Evolutionary conservation across 305 asterid genomes (phyloP), one percentile per base, ranked within the genome.

Genomic region (Fraxinus floribunda): DNA sequence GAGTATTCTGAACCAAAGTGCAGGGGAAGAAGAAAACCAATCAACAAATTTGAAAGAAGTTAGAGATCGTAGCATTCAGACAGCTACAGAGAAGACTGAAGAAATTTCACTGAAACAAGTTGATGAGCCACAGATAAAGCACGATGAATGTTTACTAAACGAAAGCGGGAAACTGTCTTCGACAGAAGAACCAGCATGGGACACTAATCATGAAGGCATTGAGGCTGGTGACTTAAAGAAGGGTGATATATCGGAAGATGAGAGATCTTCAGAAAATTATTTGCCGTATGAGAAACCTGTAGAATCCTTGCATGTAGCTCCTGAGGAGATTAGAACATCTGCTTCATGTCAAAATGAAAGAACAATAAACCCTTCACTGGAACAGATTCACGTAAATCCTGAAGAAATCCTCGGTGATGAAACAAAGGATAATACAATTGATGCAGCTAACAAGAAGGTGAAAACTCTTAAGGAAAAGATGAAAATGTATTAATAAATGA

Each of bases 281-380:
- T 78, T 71, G 78, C 78, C 77, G 62, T 76, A 84, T 38, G 85
- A 84, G 32, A 79, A 78, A 72, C 78, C 79, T 49, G 79, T 32
- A 44, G 88, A 88, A 83, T 71, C 88, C 81, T 64, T 86, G 84
- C 81, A 66, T 75, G 84, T 57, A 74, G 81, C 71, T 32, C 46
- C 86, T 20, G 87, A 79, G 82, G 80, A 78, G 70, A 76, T 44
- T 62, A 35, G 74, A 39, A 83, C 74, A 36, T 32, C 89, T 41
- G 44, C 55, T 60, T 79, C 80, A 46, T n/a, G 81, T 79, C 86
- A 86, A 87, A 81, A 81, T 62, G 81, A 7, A 38, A 60, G 76
- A 52, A 30, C 66, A 82, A 82, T 66, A 84, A 76, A 84, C 81
- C 72, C 79, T 39, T 26, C 36, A 13, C 78, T 64, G 55, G 83